A percentile compares a stretch with the other conserved stretches of the same genome.
phyloP scores from a whole-genome alignment of 2,329 filamentous ascomycete species.

The Cladosporium oxysporum region DNA sequence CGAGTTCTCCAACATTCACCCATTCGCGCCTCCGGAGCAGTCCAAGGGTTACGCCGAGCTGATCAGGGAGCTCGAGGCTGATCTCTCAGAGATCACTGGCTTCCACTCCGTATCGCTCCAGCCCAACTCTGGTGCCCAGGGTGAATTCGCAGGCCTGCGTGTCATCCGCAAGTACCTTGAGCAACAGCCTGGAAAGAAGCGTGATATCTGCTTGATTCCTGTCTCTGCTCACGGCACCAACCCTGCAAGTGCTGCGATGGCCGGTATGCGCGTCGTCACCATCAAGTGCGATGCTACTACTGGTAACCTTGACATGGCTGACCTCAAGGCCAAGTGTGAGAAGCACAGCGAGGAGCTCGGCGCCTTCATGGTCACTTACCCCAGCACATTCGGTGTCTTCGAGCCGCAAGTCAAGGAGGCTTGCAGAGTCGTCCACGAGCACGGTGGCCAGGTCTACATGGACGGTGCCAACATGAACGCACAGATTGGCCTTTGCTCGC shows the following conservation, averaged over 20 bases:
- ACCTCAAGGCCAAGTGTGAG: constrained; percentile 84
- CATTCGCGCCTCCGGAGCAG: constrained; percentile 67
- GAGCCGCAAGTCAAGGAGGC: constrained; percentile 85
- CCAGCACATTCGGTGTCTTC: constrained; percentile 92
- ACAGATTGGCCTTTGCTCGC: constrained; percentile 92
- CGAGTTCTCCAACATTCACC: constrained; percentile 77
- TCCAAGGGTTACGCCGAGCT: constrained; percentile 69
- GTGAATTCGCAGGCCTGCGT: constrained; percentile 87
- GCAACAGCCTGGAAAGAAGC: constrained; percentile 64
- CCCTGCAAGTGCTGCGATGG: constrained; percentile 92
- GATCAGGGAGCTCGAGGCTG: constrained; percentile 70
- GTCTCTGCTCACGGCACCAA: constrained; percentile 96
- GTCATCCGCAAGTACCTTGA: constrained; percentile 85
- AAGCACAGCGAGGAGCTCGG: constrained; percentile 82
- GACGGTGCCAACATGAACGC: constrained; percentile 99
- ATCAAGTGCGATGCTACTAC: constrained; percentile 87
- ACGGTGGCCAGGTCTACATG: constrained; percentile 97
- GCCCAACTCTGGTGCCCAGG: constrained; percentile 94
- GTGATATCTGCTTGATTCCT: constrained; percentile 91
- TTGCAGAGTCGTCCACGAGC: constrained; percentile 79
- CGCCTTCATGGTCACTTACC: constrained; percentile 96
- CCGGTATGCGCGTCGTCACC: constrained; percentile 88
- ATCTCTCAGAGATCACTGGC: constrained; percentile 80
- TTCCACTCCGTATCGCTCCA: constrained; percentile 89
- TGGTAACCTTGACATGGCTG: constrained; percentile 84